phyloP scores from a whole-genome alignment of 306 rosid genomes.

The Alnus glutinosa region DNA sequence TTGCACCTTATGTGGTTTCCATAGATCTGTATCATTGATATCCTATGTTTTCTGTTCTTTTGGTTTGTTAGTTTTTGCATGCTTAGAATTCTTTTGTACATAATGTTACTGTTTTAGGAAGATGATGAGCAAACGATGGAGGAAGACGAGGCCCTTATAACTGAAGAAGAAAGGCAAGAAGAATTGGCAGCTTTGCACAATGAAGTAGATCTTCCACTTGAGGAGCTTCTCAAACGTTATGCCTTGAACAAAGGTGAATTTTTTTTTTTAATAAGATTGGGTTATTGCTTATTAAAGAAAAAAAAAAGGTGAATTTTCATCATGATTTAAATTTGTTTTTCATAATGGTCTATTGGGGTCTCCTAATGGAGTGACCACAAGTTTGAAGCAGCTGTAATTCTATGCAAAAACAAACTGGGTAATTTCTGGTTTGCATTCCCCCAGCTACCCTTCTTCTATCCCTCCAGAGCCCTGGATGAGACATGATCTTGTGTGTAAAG shows the following conservation, averaged over 20 bases:
- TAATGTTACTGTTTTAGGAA: constrained; percentile 70
- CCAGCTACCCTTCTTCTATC: not conserved
- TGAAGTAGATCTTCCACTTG: constrained; percentile 92
- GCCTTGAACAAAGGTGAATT: constrained; percentile 45
- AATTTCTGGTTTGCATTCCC: constrained; percentile 1
- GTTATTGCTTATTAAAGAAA: no score
- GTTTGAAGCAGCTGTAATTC: not conserved
- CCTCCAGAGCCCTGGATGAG: not conserved
- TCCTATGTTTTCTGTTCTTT: not conserved
- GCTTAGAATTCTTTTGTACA: constrained; percentile 19
- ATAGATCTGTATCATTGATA: not conserved
- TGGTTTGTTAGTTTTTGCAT: not conserved
- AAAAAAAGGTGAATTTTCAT: not conserved
- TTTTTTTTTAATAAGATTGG: no score
- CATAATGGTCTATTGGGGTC: not conserved
- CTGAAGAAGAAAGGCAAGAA: constrained; percentile 76
- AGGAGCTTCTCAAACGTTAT: constrained; percentile 86
- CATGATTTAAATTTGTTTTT: not conserved
- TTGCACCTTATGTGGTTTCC: not conserved
- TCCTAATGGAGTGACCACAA: not conserved
- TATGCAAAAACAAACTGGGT: not conserved
- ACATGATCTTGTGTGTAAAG: not conserved
- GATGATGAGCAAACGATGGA: constrained; percentile 88
- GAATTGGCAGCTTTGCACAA: constrained; percentile 80
- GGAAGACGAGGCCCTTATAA: constrained; percentile 88